Conservation (phyloP, 129 eudicot species). For the Ambrosia trifida region DNA sequence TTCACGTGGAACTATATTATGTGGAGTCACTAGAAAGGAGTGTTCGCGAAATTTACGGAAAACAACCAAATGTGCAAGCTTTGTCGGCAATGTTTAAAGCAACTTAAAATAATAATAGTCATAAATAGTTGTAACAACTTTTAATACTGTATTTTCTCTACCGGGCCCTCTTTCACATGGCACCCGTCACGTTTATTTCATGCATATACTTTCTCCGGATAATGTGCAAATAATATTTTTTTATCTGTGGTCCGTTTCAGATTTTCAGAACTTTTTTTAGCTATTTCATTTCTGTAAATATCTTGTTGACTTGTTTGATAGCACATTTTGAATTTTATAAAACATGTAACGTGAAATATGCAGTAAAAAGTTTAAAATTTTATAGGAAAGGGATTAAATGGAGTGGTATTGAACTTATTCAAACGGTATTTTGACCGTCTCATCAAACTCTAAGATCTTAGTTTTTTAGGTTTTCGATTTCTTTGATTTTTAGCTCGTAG, state of each 20-base stretch:
- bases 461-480: too few species aligned
- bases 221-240: not conserved
- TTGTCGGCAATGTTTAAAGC: constrained; percentile 1
- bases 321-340: not conserved
- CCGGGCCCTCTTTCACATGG: not conserved
- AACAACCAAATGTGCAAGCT: not conserved
- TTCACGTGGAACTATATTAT: constrained; percentile 19
- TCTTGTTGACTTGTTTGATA: too few species aligned
- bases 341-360: not conserved
- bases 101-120: not conserved
- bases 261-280: too few species aligned
- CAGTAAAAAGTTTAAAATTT: too few species aligned
- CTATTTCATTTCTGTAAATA: not conserved
- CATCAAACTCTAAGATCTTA: too few species aligned
- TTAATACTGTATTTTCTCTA: constrained; percentile 1
- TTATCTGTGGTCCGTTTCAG: too few species aligned
- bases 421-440: too few species aligned
- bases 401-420: too few species aligned
- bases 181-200: constrained; percentile 19
- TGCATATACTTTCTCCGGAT: not conserved
- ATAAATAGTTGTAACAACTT: not conserved
- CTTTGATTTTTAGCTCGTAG: too few species aligned
- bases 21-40: not conserved
- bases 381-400: too few species aligned
- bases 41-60: constrained; percentile 12